phyloP scores from a whole-genome alignment of 2,329 filamentous ascomycete species.

The Fusarium camptoceras region DNA sequence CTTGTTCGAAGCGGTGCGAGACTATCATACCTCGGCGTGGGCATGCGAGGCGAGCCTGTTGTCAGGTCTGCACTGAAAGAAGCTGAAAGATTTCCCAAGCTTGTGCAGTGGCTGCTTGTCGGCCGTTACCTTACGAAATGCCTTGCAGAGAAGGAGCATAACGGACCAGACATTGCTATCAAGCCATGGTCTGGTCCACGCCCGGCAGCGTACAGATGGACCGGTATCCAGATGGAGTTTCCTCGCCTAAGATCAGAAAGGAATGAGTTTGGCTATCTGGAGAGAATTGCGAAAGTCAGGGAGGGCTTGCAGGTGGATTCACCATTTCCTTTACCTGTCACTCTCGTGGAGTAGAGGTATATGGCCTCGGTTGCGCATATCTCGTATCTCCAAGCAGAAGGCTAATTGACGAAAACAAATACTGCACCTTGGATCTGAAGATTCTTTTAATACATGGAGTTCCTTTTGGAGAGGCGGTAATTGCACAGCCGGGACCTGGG shows the following conservation, averaged over 20 bases:
- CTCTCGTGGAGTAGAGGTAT: constrained; percentile 12
- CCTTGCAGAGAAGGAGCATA: constrained; percentile 10
- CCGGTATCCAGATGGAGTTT: neutral
- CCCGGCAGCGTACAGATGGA: constrained; percentile 20
- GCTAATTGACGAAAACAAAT: neutral
- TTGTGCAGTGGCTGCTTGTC: constrained; percentile 38
- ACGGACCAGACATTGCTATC: neutral
- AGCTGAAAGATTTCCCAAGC: constrained; percentile 24
- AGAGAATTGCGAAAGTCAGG: constrained; percentile 8
- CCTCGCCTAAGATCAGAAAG: neutral
- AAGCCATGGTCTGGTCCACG: constrained; percentile 36
- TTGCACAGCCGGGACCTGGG: neutral
- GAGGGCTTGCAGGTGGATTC: constrained; percentile 1
- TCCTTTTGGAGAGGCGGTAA: too few relatives aligned
- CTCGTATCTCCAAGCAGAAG: neutral
- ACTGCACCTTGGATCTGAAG: too few relatives aligned
- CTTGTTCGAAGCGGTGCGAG: constrained; percentile 36
- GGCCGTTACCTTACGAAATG: constrained; percentile 22
- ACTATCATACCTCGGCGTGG: constrained; percentile 24
- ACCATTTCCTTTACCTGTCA: constrained; percentile 17
- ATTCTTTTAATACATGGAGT: too few relatives aligned
- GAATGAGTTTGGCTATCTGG: constrained; percentile 11
- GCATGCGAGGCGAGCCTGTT: constrained; percentile 16
- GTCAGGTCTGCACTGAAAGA: constrained; percentile 25
- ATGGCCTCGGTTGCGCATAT: neutral